A percentile compares a stretch with the other conserved stretches of the same genome.
These are phyloP conservation scores for Ophiocordyceps camponoti-floridani DNA, from an alignment of 2,329 filamentous ascomycete genomes.

Conservation along the genomic window DNA sequence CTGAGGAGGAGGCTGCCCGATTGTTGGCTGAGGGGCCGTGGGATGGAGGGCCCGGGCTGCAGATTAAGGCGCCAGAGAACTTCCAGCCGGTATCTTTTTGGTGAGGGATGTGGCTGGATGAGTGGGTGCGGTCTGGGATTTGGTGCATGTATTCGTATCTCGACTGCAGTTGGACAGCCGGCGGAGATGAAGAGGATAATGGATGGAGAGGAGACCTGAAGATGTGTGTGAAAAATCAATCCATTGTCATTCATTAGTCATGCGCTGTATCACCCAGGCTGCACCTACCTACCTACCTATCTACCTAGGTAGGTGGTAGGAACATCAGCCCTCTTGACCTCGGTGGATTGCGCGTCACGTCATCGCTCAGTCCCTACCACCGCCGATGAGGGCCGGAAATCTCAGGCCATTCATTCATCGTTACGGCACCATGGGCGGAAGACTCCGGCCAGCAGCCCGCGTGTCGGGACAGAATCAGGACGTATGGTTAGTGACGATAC, in stretches of 20 bases:
- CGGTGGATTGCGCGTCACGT: no score
- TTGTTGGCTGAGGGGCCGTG: background rate
- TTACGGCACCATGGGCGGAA: conserved; percentile 22
- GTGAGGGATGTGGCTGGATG: conserved; percentile 4
- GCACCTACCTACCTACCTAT: no score
- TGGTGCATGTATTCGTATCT: background rate
- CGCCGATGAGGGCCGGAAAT: background rate
- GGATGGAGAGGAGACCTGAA: no score
- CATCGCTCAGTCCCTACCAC: no score
- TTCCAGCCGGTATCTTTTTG: conserved; percentile 12
- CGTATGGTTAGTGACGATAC: conserved; percentile 24
- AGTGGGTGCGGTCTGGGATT: no score
- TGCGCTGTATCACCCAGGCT: no score
- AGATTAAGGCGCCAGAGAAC: conserved; percentile 7
- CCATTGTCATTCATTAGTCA: no score
- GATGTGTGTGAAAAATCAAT: no score
- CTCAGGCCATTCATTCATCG: background rate
- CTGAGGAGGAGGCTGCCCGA: background rate
- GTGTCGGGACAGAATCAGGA: conserved; percentile 31
- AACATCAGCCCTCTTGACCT: no score
- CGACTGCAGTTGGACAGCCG: no score
- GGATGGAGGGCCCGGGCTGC: conserved; percentile 3
- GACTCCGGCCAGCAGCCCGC: conserved; percentile 30
- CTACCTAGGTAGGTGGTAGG: no score
- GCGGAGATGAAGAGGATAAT: no score